Base-by-base conservation (phyloP, 805 yeast species). In the Zygosaccharomyces bisporus region DNA sequence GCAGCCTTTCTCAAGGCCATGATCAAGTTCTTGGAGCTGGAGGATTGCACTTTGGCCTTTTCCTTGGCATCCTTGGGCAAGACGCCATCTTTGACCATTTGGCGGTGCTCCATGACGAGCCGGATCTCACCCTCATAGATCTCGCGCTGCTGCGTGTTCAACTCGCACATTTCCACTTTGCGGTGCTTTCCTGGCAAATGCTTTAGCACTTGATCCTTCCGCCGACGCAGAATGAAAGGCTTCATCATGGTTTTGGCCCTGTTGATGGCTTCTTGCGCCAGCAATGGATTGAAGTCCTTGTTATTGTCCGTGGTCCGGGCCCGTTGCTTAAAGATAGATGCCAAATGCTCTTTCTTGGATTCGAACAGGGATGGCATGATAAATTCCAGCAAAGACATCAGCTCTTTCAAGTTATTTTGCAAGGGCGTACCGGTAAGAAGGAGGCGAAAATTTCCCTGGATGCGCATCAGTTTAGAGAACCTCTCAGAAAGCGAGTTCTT, bases 221-320 rank as follows among this genome's bases (percentile, higher is more conserved):
- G 83, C 63, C 99, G 80, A 66, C 99, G 77, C 57, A 93, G 70
- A 6, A 93, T 91, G 69, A 93, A 93, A 3, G 99, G 99, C 2
- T 95, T 85, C 98, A 93, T 91, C 97, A 93, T 91, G 4, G 93
- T 84, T 63, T 87, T 88, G 3, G 99, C 99, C 60, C 89, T 86
- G 25, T 81, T 75, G 50, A 93, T 89, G 0, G 99, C 95, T 67
- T 91, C 95, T 53, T 83, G 85, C 0, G 97, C 87, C 32, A 93
- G 69, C 34, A 93, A 72, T 1, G 96, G 96, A 54, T 86, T 86
- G 58, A 77, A 83, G 43, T 69, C 71, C 14, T 69, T 67, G 34
- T 75, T 74, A 7, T 69, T 68, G 43, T 69, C 70, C 12, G 77
- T 75, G 1, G 95, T 86, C 41, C 80, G 81, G 3, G 89, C 91